Evolutionary conservation across 345 rosid genomes (phyloP).

Genomic region (Murraya koenigii): DNA sequence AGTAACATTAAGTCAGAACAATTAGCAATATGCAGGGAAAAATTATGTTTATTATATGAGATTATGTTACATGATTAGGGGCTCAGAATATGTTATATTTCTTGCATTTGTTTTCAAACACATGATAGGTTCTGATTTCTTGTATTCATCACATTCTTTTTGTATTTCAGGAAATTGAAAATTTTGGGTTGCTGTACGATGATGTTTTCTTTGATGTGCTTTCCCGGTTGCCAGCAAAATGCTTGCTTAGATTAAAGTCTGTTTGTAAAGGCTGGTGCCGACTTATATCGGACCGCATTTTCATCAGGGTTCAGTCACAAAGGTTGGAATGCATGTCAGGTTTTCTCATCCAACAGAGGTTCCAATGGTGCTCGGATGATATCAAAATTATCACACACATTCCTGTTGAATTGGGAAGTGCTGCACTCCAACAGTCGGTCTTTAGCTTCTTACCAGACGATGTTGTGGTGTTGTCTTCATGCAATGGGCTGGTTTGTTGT

Average conservation of each 20-base stretch:
- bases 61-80: not conserved
- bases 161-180: conserved; percentile 11
- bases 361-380: conserved; percentile 19
- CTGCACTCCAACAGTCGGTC: conserved; percentile 12
- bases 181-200: conserved; percentile 1
- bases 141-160: not conserved
- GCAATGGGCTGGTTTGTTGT: conserved; percentile 41
- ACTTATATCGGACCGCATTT: conserved; percentile 26
- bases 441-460: conserved; percentile 38
- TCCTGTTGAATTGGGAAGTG: conserved; percentile 19
- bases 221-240: conserved; percentile 34
- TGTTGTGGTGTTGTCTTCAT: conserved; percentile 33
- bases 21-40: not conserved
- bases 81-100: not conserved
- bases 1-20: not conserved
- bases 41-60: not conserved
- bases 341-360: conserved; percentile 38
- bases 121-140: not conserved
- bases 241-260: conserved; percentile 23
- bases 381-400: conserved; percentile 30
- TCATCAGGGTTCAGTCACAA: conserved; percentile 26
- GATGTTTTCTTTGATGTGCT: conserved; percentile 34
- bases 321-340: conserved; percentile 29
- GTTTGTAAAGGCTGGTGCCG: conserved; percentile 34
- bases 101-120: not conserved